A percentile compares a stretch with the other conserved stretches of the same genome.
Conservation (phyloP, 257 asterid genomes). For the Rehmannia glutinosa region DNA sequence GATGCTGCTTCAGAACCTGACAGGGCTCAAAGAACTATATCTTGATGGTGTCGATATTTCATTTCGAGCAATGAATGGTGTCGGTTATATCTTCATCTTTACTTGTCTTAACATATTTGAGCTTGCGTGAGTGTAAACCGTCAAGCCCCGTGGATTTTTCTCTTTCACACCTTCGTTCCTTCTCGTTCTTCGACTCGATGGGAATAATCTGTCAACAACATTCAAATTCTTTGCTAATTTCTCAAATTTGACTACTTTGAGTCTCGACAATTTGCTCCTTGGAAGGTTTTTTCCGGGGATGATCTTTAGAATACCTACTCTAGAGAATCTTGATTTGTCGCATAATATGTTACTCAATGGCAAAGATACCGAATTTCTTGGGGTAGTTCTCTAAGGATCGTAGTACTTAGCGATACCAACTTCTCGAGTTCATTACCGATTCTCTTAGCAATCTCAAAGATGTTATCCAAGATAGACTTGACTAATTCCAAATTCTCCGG, state of each 20-base stretch:
- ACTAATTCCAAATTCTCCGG: slow-evolving; percentile 19
- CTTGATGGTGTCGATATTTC: slow-evolving; percentile 39
- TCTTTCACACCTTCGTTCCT: too few species aligned
- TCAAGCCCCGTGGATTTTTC: slow-evolving; percentile 31
- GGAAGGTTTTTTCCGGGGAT: slow-evolving; percentile 23
- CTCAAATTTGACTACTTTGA: too few species aligned
- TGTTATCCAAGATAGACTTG: slow-evolving; percentile 17
- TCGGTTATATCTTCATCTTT: slow-evolving; percentile 30
- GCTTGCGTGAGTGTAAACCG: slow-evolving; percentile 22
- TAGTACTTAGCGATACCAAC: slow-evolving; percentile 12
- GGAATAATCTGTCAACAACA: slow-evolving; percentile 7
- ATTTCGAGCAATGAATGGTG: slow-evolving; percentile 24
- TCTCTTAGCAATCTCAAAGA: slow-evolving; percentile 26
- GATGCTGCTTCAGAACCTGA: slow-evolving; percentile 21
- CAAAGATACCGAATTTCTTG: slow-evolving; percentile 23
- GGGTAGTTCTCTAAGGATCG: slow-evolving; percentile 12
- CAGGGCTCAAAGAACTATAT: slow-evolving; percentile 29
- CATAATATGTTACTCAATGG: slow-evolving; percentile 21
- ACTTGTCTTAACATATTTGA: slow-evolving; percentile 29
- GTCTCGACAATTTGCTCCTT: slow-evolving; percentile 18
- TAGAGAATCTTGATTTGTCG: slow-evolving; percentile 20
- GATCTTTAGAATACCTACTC: slow-evolving; percentile 17
- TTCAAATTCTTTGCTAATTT: slow-evolving; percentile 10
- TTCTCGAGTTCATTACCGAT: slow-evolving; percentile 23
- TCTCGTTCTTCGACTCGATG: slow-evolving; percentile 24